A percentile compares a stretch with the other conserved stretches of the same genome.
Evolutionary conservation across 345 rosid genomes (phyloP).

Genomic region (Linum lewisii): DNA sequence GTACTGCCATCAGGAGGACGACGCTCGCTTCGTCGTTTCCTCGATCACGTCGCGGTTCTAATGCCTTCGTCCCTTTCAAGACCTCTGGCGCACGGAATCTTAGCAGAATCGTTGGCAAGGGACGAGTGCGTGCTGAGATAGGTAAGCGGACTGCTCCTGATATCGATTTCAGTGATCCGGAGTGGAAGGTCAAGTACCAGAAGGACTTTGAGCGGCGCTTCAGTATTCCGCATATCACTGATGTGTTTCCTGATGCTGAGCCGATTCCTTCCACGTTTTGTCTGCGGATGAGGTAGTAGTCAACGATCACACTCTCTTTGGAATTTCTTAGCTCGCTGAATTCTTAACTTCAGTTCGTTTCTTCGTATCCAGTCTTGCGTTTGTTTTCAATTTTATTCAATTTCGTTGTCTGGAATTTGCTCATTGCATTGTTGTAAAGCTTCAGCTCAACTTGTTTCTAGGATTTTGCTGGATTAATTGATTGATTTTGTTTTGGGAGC

Average conservation of each 20-base stretch:
- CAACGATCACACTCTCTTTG: not conserved
- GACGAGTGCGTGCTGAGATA: conserved; percentile 12
- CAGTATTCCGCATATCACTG: conserved; percentile 69
- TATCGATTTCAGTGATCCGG: conserved; percentile 64
- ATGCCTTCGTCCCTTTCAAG: not conserved
- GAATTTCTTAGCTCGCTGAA: not conserved
- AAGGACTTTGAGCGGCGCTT: conserved; percentile 63
- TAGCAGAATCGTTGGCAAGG: not conserved
- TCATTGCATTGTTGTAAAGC: not conserved
- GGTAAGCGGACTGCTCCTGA: conserved; percentile 14
- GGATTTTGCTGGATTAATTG: not conserved
- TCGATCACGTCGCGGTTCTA: not conserved
- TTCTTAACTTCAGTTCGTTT: not conserved
- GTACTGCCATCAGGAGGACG: not conserved
- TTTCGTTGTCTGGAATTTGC: not conserved
- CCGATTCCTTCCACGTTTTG: conserved; percentile 83
- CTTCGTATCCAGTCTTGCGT: not conserved
- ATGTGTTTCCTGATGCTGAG: conserved; percentile 49
- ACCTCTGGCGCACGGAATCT: not conserved
- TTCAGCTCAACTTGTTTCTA: not conserved
- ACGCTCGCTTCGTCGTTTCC: not conserved
- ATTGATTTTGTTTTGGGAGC: not conserved
- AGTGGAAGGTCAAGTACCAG: conserved; percentile 68
- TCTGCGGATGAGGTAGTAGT: conserved; percentile 67
- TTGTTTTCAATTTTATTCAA: not conserved